Evolutionary conservation across 2,329 filamentous ascomycete genomes (phyloP).

Genomic region (Rutstroemia sp.): DNA sequence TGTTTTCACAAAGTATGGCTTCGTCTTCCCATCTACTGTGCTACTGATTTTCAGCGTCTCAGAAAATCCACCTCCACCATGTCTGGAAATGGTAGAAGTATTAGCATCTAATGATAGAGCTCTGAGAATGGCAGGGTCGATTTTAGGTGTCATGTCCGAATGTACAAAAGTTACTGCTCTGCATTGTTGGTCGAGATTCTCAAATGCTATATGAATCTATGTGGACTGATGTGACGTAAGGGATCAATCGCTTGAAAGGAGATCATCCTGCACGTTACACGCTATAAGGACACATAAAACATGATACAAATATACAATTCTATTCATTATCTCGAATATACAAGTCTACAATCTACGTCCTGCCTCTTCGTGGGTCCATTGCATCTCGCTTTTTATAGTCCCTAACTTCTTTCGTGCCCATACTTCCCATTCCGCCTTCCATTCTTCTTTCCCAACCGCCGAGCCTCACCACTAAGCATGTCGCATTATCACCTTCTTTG

Average conservation of each 20-base stretch:
- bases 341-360: slow-evolving; percentile 15
- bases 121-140: slow-evolving; percentile 56
- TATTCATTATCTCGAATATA: not conserved
- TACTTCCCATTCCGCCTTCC: slow-evolving; percentile 80
- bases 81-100: slow-evolving; percentile 46
- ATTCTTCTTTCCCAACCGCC: slow-evolving; percentile 65
- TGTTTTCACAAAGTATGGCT: slow-evolving; percentile 66
- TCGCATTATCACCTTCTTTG: slow-evolving; percentile 56
- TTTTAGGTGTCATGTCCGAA: slow-evolving; percentile 35
- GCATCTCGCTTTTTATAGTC: slow-evolving; percentile 78
- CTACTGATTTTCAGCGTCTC: slow-evolving; percentile 55
- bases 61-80: slow-evolving; percentile 62
- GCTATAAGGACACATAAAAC: not conserved
- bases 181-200: not conserved
- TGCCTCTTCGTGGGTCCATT: slow-evolving; percentile 65
- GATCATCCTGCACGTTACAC: not conserved
- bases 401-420: slow-evolving; percentile 87
- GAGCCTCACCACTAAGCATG: slow-evolving; percentile 58
- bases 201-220: not conserved
- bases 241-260: too few species aligned
- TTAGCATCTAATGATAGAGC: slow-evolving; percentile 48
- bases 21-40: slow-evolving; percentile 24
- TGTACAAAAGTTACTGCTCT: not conserved
- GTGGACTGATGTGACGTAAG: slow-evolving; percentile 7
- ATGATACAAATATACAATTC: not conserved